Percentiles rank a stretch among this genome's conserved stretches.
Evolutionary conservation across 306 rosid genomes (phyloP).

Genomic region (Medicago truncatula): DNA sequence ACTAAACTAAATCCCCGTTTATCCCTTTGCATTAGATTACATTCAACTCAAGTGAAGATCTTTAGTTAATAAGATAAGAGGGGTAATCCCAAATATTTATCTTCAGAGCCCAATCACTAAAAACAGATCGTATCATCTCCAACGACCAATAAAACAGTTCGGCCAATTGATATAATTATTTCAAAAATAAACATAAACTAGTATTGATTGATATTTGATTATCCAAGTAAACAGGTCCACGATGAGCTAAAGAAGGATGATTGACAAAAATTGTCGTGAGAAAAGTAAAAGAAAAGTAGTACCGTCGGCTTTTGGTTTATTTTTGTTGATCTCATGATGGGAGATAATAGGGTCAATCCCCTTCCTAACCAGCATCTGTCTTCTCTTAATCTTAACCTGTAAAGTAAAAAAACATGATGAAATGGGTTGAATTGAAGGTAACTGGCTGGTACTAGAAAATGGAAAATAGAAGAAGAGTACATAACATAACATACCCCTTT

Average conservation of each 20-base stretch:
- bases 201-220: background rate
- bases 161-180: background rate
- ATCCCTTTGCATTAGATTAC: no score
- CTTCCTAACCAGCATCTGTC: background rate
- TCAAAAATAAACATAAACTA: background rate
- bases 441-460: background rate
- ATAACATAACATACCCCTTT: background rate
- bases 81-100: background rate
- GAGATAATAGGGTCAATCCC: background rate
- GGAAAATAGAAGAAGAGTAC: no score
- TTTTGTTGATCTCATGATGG: background rate
- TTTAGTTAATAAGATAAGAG: background rate
- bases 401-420: no score
- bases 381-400: conserved; percentile 14
- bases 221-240: background rate
- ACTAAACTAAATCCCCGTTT: background rate
- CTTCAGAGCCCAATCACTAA: background rate
- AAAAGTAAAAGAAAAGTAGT: background rate
- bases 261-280: background rate
- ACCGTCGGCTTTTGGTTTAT: background rate
- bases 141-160: background rate
- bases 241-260: background rate
- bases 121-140: background rate
- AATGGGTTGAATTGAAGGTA: background rate
- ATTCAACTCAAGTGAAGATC: background rate